Percentiles rank a stretch among this genome's conserved stretches.
Conservation (phyloP, 2,329 filamentous ascomycete genomes). For the Sodiomyces alkalinus region DNA sequence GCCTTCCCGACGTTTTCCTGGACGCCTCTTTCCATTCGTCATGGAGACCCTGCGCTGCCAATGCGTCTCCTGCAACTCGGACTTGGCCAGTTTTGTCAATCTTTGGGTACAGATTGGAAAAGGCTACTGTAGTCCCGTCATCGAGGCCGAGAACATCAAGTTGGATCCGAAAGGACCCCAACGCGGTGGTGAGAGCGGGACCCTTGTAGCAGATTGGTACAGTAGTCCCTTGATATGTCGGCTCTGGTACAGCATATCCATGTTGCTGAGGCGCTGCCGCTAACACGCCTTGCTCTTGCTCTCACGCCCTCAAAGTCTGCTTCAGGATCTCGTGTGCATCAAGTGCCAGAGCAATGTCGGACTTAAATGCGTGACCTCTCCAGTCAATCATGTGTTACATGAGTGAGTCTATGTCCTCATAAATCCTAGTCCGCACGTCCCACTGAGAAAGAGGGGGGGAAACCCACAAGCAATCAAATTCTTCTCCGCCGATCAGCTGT, state of each 20-base stretch:
- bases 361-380: slow-evolving; percentile 17
- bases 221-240: slow-evolving; percentile 1
- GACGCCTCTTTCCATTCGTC: not conserved
- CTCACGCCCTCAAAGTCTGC: slow-evolving; percentile 12
- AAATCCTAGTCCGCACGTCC: not conserved
- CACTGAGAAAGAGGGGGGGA: too few species aligned
- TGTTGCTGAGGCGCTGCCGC: too few species aligned
- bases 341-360: slow-evolving; percentile 18
- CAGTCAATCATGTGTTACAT: slow-evolving; percentile 20
- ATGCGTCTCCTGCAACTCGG: slow-evolving; percentile 17
- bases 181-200: slow-evolving; percentile 16
- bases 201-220: slow-evolving; percentile 21
- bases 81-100: slow-evolving; percentile 18
- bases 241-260: too few species aligned
- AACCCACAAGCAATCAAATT: slow-evolving; percentile 20
- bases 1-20: too few species aligned
- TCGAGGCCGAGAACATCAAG: slow-evolving; percentile 10
- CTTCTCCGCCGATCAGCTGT: slow-evolving; percentile 18
- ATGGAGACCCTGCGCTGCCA: slow-evolving; percentile 21
- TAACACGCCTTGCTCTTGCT: not conserved
- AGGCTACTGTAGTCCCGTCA: slow-evolving; percentile 21
- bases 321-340: slow-evolving; percentile 20
- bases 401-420: too few species aligned
- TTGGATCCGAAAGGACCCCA: slow-evolving; percentile 12
- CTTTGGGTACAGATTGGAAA: slow-evolving; percentile 24